These are phyloP conservation scores for Candida boleticola DNA, from an alignment of 805 yeast species.

Conservation along the genomic window DNA sequence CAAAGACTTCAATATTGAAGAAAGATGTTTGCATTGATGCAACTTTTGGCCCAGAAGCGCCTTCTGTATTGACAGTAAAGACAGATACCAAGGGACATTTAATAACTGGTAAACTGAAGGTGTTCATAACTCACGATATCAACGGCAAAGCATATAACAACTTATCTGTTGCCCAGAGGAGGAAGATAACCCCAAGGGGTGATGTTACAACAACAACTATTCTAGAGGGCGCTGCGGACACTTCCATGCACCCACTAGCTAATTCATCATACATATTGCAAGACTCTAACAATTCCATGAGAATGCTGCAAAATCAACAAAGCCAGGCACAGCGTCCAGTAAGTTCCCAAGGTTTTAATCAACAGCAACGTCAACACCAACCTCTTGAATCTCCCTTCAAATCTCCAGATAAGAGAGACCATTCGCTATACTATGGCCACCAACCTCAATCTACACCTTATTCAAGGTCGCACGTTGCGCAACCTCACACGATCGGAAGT, in stretches of 20 bases:
- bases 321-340: background rate
- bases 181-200: conserved; percentile 1
- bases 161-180: conserved; percentile 7
- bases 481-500: conserved; percentile 1
- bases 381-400: conserved; percentile 12
- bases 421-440: conserved; percentile 1
- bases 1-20: conserved; percentile 47
- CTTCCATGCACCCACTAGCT: background rate
- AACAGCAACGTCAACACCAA: background rate
- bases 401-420: conserved; percentile 6
- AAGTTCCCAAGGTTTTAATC: too few relatives aligned
- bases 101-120: conserved; percentile 30
- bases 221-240: background rate
- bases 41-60: conserved; percentile 36
- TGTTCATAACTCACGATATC: conserved; percentile 53
- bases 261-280: background rate
- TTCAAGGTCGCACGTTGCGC: conserved; percentile 1
- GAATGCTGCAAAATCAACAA: background rate
- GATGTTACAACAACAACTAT: conserved; percentile 1
- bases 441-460: conserved; percentile 2
- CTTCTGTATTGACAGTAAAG: conserved; percentile 22
- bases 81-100: conserved; percentile 18
- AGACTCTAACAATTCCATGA: background rate
- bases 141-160: conserved; percentile 32
- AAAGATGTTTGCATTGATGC: conserved; percentile 66